These are phyloP conservation scores for Waltergamsia citrina DNA, from an alignment of 2,329 filamentous ascomycete genomes.

Conservation along the genomic window DNA sequence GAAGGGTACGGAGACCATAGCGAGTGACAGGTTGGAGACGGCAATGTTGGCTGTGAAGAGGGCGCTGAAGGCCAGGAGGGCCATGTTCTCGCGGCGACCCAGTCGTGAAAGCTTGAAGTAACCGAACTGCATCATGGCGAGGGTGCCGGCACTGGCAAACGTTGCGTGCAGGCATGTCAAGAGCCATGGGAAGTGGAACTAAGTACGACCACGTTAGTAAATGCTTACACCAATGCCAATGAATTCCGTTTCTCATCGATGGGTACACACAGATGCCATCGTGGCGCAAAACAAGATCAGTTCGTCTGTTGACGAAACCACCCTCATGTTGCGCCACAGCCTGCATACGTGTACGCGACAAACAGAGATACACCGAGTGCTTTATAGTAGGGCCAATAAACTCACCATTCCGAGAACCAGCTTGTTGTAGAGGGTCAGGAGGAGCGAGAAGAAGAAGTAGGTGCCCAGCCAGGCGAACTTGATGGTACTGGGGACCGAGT, in stretches of 20 bases:
- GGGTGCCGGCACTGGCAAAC: conserved; percentile 48
- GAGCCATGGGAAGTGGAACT: conserved; percentile 53
- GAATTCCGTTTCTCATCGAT: too few species aligned
- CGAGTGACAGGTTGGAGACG: conserved; percentile 53
- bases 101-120: conserved; percentile 43
- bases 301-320: too few species aligned
- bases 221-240: too few species aligned
- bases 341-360: too few species aligned
- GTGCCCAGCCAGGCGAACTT: conserved; percentile 40
- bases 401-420: conserved; percentile 41
- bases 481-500: conserved; percentile 30
- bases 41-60: conserved; percentile 57
- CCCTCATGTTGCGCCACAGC: too few species aligned
- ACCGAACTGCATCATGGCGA: conserved; percentile 38
- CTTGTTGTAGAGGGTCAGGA: conserved; percentile 50
- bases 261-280: too few species aligned
- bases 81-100: conserved; percentile 40
- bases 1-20: conserved; percentile 55
- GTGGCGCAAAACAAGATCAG: too few species aligned
- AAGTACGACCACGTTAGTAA: too few species aligned
- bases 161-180: conserved; percentile 48
- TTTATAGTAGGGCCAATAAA: too few species aligned
- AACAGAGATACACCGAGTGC: too few species aligned
- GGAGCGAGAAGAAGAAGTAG: conserved; percentile 39
- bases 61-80: conserved; percentile 48